phyloP scores from a whole-genome alignment of 768 basidiomycete genomes.

The Saitozyma sp. region DNA sequence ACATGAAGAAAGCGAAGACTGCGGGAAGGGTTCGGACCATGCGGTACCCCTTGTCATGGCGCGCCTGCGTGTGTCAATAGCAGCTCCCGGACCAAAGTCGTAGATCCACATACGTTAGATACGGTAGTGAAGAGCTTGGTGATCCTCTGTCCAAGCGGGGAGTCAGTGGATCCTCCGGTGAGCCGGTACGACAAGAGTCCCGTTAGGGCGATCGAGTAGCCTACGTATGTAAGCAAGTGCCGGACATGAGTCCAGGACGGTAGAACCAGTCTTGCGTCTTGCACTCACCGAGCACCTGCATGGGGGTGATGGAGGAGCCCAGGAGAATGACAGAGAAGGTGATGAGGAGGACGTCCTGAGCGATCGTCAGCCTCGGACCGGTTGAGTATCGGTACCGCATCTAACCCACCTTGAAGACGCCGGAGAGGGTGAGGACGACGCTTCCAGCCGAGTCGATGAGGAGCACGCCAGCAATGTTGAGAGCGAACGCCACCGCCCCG shows the following conservation, averaged over 20 bases:
- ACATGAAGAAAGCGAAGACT: too few species aligned
- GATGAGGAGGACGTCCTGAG: conserved; percentile 21
- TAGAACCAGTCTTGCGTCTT: too few species aligned
- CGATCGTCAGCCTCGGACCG: not conserved
- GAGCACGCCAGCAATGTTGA: conserved; percentile 33
- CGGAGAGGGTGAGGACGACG: conserved; percentile 18
- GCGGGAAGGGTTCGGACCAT: too few species aligned
- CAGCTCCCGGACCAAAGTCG: too few species aligned
- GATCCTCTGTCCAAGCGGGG: too few species aligned
- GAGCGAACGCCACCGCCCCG: conserved; percentile 21
- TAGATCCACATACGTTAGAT: too few species aligned
- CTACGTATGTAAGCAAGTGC: not conserved
- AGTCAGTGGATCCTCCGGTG: conserved; percentile 8
- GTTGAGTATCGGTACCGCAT: too few species aligned
- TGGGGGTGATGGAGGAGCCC: conserved; percentile 12
- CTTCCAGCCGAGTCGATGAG: conserved; percentile 31
- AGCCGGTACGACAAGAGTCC: conserved; percentile 74
- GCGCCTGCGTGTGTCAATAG: too few species aligned
- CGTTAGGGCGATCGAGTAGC: conserved; percentile 64
- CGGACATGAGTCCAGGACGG: too few species aligned
- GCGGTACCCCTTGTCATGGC: too few species aligned
- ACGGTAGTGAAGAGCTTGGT: too few species aligned
- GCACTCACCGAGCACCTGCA: conserved; percentile 12
- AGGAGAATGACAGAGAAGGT: conserved; percentile 19
- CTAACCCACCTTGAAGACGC: conserved; percentile 10